Evolutionary conservation across 345 rosid species (phyloP), one percentile per base, ranked within the genome.

Genomic region (Moricandia moricandioides): DNA sequence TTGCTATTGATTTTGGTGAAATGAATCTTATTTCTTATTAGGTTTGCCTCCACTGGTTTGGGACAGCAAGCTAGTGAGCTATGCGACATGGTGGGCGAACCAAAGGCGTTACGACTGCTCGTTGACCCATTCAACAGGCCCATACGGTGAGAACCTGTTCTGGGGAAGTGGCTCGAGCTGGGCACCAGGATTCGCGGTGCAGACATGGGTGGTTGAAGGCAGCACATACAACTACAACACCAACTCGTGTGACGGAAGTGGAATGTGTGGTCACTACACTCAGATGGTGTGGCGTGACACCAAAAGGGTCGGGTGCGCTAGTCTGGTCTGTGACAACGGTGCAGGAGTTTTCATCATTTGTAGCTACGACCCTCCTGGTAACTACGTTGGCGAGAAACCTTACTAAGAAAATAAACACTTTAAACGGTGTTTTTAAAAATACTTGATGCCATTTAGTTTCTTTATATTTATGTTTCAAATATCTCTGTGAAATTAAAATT

Each of bases 341-440:
- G 73, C 65, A 4, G 97, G 97, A 5, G 92, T 88, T 31, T 93
- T 93, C 84, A 89, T 93, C 78, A 87, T 85, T 70, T 93, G 98
- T 78, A 91, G 89, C 79, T 93, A 93, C 78, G 96, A 93, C 78
- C 98, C 98, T 62, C 98, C 98, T 11, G 98, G 98, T 71, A 93
- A 91, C 75, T 91, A 75, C 67, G 80, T 89, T 59, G 98, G 98
- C 8, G 89, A 93, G 78, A 87, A 80, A 86, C 98, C 98, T 14
- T 91, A 91, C 61, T 93, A 77, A 89, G 10, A 26, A 8, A 13
- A 3, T 62, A 76, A 45, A 11, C 34, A 18, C 17, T 43, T 60
- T 16, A 9, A 67, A 75, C 16, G 45, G 40, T 16, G 17, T 59
- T 29, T 60, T 29, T 29, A 29, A 29, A 9, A 40, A 40, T 70